Base-by-base conservation (phyloP, 176 grass and related monocot genomes). In the Avena eriantha region DNA sequence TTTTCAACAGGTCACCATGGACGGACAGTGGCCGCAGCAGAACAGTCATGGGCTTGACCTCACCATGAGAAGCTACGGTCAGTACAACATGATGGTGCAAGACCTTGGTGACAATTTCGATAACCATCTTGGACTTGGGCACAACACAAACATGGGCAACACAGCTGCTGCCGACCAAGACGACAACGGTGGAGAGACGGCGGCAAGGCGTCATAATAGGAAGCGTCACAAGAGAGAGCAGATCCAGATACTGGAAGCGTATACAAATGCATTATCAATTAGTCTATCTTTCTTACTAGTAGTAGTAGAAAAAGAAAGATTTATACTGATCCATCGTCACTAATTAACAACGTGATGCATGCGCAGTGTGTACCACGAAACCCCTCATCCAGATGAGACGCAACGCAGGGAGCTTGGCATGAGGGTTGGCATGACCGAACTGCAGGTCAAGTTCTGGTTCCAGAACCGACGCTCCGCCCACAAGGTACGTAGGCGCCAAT, bases 401-500 rank as follows among this genome's bases (percentile, higher is more conserved):
- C 34, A 4, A n/a, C 81, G 81, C 3, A 4, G 29, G 29, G 75
- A 48, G 5, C 39, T 89, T 51, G 68, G 31, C 6, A 10, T 8
- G 14, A 84, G 15, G 75, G 4, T 72, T 31, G 54, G 66, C 41
- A 15, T 89, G 47, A 17, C 5, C 2, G 1, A 10, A 12, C 1
- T 0, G 8, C 65, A 89, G 45, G 69, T 89, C 55, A 84, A 54
- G 33, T 51, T 64, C n/a, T 89, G 87, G 87, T 89, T 89, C 22
- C 87, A 89, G n/a, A 89, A 89, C 17, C 26, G 66, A 16, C 81
- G 87, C 31, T 8, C 55, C 15, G 6, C 71, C 13, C 51, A 0
- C 0, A 89, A 84, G 87, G 74, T 84, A 63, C 1, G 18, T 56
- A 47, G 45, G 29, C 29, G 6, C 39, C 39, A 5, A 8, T n/a